These are phyloP conservation scores for Paratinospora sagittata DNA, from an alignment of 164 flowering plant genomes.

Conservation along the genomic window DNA sequence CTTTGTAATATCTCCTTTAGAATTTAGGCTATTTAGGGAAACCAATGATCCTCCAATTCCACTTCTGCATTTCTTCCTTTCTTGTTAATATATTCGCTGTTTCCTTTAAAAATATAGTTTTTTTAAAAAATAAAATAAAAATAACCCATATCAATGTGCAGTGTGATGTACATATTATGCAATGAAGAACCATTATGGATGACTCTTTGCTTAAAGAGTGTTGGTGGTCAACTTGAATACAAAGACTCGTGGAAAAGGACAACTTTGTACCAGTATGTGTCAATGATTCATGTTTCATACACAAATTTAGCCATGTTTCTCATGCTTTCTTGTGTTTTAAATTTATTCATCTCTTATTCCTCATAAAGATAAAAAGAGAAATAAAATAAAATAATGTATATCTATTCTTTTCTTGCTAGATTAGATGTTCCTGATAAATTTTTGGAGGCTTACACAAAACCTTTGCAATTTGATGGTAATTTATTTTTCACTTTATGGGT, in stretches of 20 bases:
- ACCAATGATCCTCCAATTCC: too few relatives aligned
- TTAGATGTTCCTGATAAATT: slow-evolving; percentile 30
- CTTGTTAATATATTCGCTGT: too few relatives aligned
- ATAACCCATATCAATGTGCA: slow-evolving; percentile 28
- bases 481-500: background rate
- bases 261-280: slow-evolving; percentile 49
- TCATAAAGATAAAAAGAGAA: background rate
- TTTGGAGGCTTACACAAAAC: slow-evolving; percentile 24
- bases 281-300: background rate
- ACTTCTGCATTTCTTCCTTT: too few relatives aligned
- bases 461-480: slow-evolving; percentile 72
- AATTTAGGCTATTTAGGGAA: too few relatives aligned
- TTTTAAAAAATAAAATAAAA: too few relatives aligned
- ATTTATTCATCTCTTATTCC: background rate
- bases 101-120: too few relatives aligned
- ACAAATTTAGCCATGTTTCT: background rate
- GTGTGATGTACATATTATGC: slow-evolving; percentile 89
- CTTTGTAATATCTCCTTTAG: too few relatives aligned
- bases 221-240: slow-evolving; percentile 50
- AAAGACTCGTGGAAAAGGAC: slow-evolving; percentile 92
- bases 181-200: slow-evolving; percentile 98
- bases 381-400: background rate
- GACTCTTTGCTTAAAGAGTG: slow-evolving; percentile 54
- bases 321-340: background rate
- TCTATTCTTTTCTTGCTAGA: slow-evolving; percentile 26